These are phyloP conservation scores for Kluyveromyces starmeri DNA, from an alignment of 805 yeast species.

Conservation along the genomic window DNA sequence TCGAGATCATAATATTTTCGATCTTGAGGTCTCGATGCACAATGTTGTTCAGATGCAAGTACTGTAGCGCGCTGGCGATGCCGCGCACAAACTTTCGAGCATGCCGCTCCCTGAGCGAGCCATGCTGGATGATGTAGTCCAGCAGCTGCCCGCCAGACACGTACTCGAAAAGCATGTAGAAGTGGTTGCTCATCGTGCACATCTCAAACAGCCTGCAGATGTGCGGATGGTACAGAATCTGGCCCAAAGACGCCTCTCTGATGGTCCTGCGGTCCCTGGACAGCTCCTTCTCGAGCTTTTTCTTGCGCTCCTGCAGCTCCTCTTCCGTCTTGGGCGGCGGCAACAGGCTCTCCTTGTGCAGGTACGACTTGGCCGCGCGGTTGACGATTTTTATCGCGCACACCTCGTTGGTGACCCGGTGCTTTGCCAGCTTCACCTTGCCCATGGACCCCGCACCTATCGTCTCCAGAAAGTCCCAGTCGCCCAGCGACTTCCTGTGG, in stretches of 20 bases:
- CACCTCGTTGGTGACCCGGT: constrained; percentile 67
- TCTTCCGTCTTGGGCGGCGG: constrained; percentile 54
- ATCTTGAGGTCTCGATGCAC: constrained; percentile 96
- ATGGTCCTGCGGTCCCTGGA: constrained; percentile 88
- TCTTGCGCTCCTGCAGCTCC: constrained; percentile 51
- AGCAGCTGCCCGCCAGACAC: constrained; percentile 97
- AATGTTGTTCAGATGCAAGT: constrained; percentile 87
- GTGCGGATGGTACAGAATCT: constrained; percentile 82
- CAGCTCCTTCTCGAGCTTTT: constrained; percentile 71
- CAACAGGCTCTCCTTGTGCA: constrained; percentile 60
- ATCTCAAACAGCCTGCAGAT: constrained; percentile 89
- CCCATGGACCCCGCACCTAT: constrained; percentile 99
- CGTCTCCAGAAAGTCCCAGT: constrained; percentile 92
- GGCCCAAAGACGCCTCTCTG: constrained; percentile 91
- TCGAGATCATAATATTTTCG: constrained; percentile 90
- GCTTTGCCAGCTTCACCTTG: constrained; percentile 89
- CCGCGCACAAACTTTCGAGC: constrained; percentile 94
- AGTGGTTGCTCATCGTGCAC: constrained; percentile 93
- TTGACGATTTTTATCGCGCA: constrained; percentile 94
- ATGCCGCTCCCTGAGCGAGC: constrained; percentile 84
- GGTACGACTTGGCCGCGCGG: constrained; percentile 71
- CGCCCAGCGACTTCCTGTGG: constrained; percentile 85
- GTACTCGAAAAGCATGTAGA: constrained; percentile 92
- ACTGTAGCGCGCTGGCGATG: constrained; percentile 86
- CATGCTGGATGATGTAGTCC: constrained; percentile 95